Percentiles rank a stretch among this genome's conserved stretches.
These are phyloP conservation scores for Pyrenopolyporus hunteri DNA, from an alignment of 495 filamentous ascomycete species.

Conservation along the genomic window DNA sequence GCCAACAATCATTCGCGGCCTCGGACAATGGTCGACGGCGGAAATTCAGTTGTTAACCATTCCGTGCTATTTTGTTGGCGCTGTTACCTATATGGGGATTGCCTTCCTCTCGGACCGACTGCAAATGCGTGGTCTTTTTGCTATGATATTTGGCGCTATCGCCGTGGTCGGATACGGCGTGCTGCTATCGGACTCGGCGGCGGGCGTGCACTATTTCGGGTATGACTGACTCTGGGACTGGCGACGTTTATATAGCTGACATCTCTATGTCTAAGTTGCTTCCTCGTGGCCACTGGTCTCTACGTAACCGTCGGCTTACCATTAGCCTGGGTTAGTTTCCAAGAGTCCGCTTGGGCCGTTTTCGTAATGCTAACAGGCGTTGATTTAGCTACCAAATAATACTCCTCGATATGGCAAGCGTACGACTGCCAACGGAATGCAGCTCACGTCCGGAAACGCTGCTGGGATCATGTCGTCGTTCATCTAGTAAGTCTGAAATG, in stretches of 20 bases:
- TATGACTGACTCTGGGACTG: slow-evolving; percentile 10
- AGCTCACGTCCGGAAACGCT: slow-evolving; percentile 71
- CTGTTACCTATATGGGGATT: slow-evolving; percentile 65
- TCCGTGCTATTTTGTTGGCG: slow-evolving; percentile 74
- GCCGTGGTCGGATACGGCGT: slow-evolving; percentile 73
- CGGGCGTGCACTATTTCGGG: slow-evolving; percentile 70
- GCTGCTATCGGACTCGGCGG: slow-evolving; percentile 62
- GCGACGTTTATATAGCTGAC: slow-evolving; percentile 4
- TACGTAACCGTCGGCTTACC: slow-evolving; percentile 75
- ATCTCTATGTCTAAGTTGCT: slow-evolving; percentile 60
- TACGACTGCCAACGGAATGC: slow-evolving; percentile 71
- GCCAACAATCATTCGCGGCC: slow-evolving; percentile 75
- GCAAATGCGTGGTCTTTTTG: slow-evolving; percentile 66
- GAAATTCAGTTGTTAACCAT: slow-evolving; percentile 78
- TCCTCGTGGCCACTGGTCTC: slow-evolving; percentile 72
- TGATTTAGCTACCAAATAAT: slow-evolving; percentile 50
- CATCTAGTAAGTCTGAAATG: slow-evolving; percentile 51
- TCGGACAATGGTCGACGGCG: slow-evolving; percentile 65
- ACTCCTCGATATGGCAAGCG: slow-evolving; percentile 74
- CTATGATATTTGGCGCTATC: slow-evolving; percentile 61
- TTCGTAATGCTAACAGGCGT: background rate
- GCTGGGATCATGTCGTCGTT: slow-evolving; percentile 74
- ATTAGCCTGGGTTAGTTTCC: slow-evolving; percentile 63
- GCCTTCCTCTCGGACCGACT: slow-evolving; percentile 66
- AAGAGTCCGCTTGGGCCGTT: background rate